Conservation (phyloP, 257 asterid species). For the Solanum virginianum region DNA sequence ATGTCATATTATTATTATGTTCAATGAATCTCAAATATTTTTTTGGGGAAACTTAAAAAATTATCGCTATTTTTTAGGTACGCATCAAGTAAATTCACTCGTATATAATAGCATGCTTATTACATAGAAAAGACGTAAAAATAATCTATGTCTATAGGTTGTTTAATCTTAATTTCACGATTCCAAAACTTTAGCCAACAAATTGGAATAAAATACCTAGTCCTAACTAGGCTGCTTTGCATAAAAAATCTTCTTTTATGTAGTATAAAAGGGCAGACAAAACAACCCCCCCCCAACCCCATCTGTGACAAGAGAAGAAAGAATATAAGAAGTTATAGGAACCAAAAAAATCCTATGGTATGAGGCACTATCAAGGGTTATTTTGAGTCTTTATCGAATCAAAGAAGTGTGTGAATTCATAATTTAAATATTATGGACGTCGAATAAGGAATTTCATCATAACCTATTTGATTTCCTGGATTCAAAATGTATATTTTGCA, state of each 20-base stretch:
- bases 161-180: neutral
- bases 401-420: neutral
- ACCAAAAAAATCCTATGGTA: neutral
- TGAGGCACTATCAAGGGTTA: neutral
- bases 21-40: neutral
- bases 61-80: neutral
- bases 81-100: neutral
- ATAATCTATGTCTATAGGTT: neutral
- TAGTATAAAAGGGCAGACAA: neutral
- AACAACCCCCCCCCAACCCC: neutral
- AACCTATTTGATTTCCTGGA: neutral
- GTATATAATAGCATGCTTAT: neutral
- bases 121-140: neutral
- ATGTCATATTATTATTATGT: neutral
- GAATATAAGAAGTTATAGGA: neutral
- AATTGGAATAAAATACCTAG: neutral
- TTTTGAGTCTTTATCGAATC: neutral
- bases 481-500: neutral
- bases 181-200: neutral
- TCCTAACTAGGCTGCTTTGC: slow-evolving; percentile 6
- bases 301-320: neutral
- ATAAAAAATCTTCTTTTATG: neutral
- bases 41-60: neutral
- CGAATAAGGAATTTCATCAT: neutral
- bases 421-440: neutral